Conservation (phyloP, 495 filamentous ascomycete genomes). For the Alectoria sarmentosa region DNA sequence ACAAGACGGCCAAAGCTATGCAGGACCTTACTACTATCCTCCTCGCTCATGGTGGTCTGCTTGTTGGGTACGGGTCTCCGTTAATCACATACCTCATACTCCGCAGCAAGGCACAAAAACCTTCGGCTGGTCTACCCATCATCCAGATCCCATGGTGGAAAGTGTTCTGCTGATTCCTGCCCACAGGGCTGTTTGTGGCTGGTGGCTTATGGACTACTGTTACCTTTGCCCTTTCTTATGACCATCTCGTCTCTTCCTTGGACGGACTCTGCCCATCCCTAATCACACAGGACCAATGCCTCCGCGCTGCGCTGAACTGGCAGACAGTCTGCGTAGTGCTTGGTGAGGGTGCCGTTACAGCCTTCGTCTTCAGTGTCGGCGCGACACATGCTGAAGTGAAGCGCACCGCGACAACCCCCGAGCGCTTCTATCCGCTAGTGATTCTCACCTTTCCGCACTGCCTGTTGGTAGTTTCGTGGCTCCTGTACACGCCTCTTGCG, state of each 20-base stretch:
- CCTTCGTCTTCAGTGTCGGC: not conserved
- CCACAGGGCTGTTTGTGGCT: not conserved
- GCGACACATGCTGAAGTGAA: not conserved
- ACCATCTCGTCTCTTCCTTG: not conserved
- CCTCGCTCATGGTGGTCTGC: not conserved
- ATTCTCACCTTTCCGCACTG: not conserved
- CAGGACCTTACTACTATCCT: not conserved
- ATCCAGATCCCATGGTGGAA: not conserved
- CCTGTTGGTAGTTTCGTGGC: not conserved
- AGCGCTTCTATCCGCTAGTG: not conserved
- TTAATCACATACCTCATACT: not conserved
- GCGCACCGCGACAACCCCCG: not conserved
- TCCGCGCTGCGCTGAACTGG: not conserved
- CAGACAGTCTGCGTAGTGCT: not conserved
- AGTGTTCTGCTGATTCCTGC: not conserved
- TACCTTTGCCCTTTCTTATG: not conserved
- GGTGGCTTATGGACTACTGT: not conserved
- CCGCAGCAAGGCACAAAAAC: not conserved
- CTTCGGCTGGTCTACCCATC: not conserved
- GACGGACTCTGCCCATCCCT: not conserved
- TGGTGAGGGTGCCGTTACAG: not conserved
- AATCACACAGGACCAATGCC: not conserved
- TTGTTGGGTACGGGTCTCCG: not conserved
- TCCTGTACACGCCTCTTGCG: not conserved
- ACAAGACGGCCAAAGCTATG: not conserved